These are phyloP conservation scores for Drechslerella dactyloides DNA, from an alignment of 2,329 filamentous ascomycete genomes.

Conservation along the genomic window DNA sequence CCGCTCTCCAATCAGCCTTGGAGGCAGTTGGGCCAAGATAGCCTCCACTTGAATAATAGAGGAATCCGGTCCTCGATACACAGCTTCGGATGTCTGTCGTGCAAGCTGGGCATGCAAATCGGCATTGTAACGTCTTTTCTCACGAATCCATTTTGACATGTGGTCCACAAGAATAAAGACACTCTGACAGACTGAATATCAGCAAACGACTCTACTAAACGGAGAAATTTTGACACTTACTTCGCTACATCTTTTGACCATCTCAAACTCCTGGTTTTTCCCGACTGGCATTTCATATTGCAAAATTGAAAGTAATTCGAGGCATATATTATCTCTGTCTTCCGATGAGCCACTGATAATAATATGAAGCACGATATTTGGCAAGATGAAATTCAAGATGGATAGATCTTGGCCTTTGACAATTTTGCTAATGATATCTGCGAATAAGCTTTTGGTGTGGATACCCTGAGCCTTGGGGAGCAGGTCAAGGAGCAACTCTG, in stretches of 20 bases:
- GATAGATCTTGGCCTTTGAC: constrained; percentile 84
- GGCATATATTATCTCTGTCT: constrained; percentile 70
- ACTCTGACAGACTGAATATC: not conserved
- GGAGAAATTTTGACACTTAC: constrained; percentile 61
- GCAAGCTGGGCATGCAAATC: constrained; percentile 49
- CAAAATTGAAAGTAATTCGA: constrained; percentile 78
- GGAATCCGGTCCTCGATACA: constrained; percentile 15
- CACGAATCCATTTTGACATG: constrained; percentile 84
- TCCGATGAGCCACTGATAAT: constrained; percentile 73
- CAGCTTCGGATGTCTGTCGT: constrained; percentile 37
- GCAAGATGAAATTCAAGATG: constrained; percentile 85
- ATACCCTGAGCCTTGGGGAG: constrained; percentile 76
- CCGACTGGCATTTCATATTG: constrained; percentile 65
- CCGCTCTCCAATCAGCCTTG: constrained; percentile 76
- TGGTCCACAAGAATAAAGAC: constrained; percentile 87
- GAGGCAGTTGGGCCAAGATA: constrained; percentile 72
- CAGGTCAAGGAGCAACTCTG: constrained; percentile 79
- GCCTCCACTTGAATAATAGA: constrained; percentile 68
- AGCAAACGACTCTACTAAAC: not conserved
- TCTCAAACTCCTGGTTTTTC: constrained; percentile 70
- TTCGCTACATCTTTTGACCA: constrained; percentile 84
- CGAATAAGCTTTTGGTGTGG: constrained; percentile 77
- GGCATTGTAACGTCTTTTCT: constrained; percentile 66
- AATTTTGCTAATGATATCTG: constrained; percentile 75
- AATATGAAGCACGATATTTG: constrained; percentile 83